Conservation (phyloP, 139 green algal species). For the Tetradesmus obliquus region DNA sequence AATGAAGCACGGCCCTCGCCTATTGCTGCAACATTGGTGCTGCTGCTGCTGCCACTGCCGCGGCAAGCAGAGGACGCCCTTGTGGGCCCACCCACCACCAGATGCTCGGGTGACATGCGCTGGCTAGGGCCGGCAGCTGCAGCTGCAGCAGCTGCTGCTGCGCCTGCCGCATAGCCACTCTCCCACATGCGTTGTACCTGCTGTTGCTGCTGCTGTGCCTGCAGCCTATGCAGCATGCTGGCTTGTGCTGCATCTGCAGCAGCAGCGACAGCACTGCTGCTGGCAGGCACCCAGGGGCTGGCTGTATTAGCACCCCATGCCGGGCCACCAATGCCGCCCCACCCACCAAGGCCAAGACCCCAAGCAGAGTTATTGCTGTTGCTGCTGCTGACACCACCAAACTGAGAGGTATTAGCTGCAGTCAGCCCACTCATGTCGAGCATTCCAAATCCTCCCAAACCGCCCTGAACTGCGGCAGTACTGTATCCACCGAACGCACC, state of each 20-base stretch:
- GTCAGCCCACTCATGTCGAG: neutral
- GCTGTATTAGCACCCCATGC: neutral
- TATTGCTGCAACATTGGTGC: neutral
- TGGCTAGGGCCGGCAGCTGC: neutral
- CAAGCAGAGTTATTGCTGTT: neutral
- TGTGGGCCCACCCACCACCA: neutral
- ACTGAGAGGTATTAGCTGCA: too few relatives aligned
- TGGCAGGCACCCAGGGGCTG: neutral
- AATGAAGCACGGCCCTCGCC: neutral
- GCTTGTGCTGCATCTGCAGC: neutral
- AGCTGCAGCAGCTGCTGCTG: neutral
- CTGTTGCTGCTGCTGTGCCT: slow-evolving; percentile 15
- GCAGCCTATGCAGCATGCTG: neutral
- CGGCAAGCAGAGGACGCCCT: neutral
- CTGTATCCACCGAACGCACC: neutral
- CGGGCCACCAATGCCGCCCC: neutral
- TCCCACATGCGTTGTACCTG: neutral
- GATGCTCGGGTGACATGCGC: neutral
- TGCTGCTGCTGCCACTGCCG: slow-evolving; percentile 10
- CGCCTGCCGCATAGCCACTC: neutral
- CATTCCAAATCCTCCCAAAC: neutral
- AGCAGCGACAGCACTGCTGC: neutral
- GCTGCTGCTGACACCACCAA: neutral
- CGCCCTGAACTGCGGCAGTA: neutral
- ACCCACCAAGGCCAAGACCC: neutral